These are phyloP conservation scores for Berkeleyomyces basicola DNA, from an alignment of 2,329 filamentous ascomycete genomes.

Conservation along the genomic window DNA sequence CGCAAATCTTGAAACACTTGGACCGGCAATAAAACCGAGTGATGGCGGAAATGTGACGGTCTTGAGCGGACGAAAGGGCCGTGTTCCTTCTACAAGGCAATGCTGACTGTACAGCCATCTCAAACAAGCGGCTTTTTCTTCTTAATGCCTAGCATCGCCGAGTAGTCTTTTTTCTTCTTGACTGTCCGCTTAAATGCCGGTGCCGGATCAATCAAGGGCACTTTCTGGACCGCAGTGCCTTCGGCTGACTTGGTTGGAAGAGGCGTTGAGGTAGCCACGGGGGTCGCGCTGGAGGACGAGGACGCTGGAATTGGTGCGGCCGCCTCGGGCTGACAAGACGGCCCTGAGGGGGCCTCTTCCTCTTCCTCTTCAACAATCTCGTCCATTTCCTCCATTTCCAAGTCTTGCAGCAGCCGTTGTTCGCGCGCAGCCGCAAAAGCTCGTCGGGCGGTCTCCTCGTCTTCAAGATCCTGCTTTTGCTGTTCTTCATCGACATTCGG, in stretches of 20 bases:
- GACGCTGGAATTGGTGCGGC: neutral
- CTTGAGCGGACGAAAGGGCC: neutral
- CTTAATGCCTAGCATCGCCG: slow-evolving; percentile 67
- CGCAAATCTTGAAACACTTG: neutral
- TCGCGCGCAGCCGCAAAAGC: slow-evolving; percentile 55
- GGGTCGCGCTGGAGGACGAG: neutral
- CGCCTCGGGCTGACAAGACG: neutral
- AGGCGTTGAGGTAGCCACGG: neutral
- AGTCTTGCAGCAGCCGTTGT: slow-evolving; percentile 35
- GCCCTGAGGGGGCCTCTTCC: neutral
- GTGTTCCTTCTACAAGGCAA: neutral
- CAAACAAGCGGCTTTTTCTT: slow-evolving; percentile 52
- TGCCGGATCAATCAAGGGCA: slow-evolving; percentile 12
- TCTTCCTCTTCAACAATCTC: slow-evolving; percentile 10
- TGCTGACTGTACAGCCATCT: slow-evolving; percentile 9
- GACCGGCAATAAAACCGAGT: neutral
- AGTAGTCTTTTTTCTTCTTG: slow-evolving; percentile 77
- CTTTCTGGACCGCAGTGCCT: slow-evolving; percentile 15
- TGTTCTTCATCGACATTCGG: slow-evolving; percentile 41
- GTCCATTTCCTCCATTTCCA: slow-evolving; percentile 23
- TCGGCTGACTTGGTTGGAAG: neutral
- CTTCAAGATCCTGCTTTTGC: slow-evolving; percentile 57
- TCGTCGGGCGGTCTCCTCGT: slow-evolving; percentile 60
- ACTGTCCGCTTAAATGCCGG: slow-evolving; percentile 50
- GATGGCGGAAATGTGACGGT: too few species aligned